Evolutionary conservation across 2,329 filamentous ascomycete species (phyloP), one percentile per base, ranked within the genome.

Genomic region (Pezicula neosporulosa): DNA sequence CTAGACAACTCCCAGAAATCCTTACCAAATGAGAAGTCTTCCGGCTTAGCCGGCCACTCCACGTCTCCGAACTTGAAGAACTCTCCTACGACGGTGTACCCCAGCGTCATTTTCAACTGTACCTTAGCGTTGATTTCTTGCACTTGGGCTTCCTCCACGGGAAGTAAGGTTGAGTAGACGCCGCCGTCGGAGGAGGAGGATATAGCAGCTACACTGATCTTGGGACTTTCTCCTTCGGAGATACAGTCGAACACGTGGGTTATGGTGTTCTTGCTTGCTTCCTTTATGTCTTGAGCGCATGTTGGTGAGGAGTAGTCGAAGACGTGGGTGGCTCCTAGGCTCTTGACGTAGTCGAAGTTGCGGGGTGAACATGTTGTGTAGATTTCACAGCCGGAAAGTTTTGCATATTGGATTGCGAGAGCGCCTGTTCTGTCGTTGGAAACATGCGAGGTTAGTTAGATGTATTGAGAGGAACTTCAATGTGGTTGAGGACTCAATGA

Each of bases 241-340:
- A 81, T 76, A 53, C 72, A 77, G 61, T 82, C 79, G 36, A 78
- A 71, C 4, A 66, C 76, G 24, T 74, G 63, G 13, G 62, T 61
- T 3, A 82, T 65, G 28, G 62, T 64, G 62, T 76, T 69, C 3
- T 72, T 65, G 9, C 75, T 76, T 47, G 67, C 67, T 39, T 68
- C 64, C 33, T 70, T 68, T 63, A 82, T 81, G 52, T 77, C 70
- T 37, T 67, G 64, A 1, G 70, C 69, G 30, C 69, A 70, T 18
- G 70, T 69, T 0, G 72, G 66, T 16, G 72, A 70, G 16, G 69
- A 70, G 68, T 82, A 81, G 63, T 81, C 72, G 57, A 79, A 78
- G 10, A 70, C 70, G 42, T 67, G 66, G 50, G 72, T 69, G 1
- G 77, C 77, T 18, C 79, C 79, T 10, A 77, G 66, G 3, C 60